These are phyloP conservation scores for Boletus subcaerulescens DNA, from an alignment of 768 basidiomycete genomes.

Conservation along the genomic window DNA sequence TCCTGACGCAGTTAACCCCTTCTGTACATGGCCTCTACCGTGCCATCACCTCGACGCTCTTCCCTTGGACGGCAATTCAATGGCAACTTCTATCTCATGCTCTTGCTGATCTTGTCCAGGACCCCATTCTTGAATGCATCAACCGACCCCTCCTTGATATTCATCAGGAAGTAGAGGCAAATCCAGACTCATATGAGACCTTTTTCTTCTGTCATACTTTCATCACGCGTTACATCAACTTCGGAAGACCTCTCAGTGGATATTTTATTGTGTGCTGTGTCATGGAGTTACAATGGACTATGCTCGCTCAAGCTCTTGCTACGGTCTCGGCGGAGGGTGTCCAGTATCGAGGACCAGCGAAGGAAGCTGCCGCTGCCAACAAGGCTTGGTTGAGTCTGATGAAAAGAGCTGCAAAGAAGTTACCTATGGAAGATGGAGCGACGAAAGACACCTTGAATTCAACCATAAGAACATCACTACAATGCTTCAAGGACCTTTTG, in stretches of 20 bases:
- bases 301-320: slow-evolving; percentile 68
- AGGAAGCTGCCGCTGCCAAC: slow-evolving; percentile 82
- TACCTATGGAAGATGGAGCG: slow-evolving; percentile 36
- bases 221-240: slow-evolving; percentile 69
- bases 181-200: slow-evolving; percentile 25
- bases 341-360: slow-evolving; percentile 26
- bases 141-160: slow-evolving; percentile 69
- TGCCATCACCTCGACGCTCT: slow-evolving; percentile 76
- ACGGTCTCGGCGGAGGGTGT: slow-evolving; percentile 34
- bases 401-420: slow-evolving; percentile 42
- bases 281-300: slow-evolving; percentile 81
- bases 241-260: slow-evolving; percentile 77
- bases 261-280: slow-evolving; percentile 90
- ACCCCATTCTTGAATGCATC: slow-evolving; percentile 66
- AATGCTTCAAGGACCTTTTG: slow-evolving; percentile 75
- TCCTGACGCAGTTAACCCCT: slow-evolving; percentile 74
- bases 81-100: slow-evolving; percentile 57
- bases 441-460: slow-evolving; percentile 42
- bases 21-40: slow-evolving; percentile 85
- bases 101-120: slow-evolving; percentile 59
- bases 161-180: slow-evolving; percentile 49
- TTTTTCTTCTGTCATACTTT: slow-evolving; percentile 65
- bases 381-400: slow-evolving; percentile 74
- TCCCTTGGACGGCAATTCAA: slow-evolving; percentile 66
- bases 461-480: slow-evolving; percentile 60